Evolutionary conservation across 257 asterid species (phyloP).

Genomic region (Verbena officinalis): DNA sequence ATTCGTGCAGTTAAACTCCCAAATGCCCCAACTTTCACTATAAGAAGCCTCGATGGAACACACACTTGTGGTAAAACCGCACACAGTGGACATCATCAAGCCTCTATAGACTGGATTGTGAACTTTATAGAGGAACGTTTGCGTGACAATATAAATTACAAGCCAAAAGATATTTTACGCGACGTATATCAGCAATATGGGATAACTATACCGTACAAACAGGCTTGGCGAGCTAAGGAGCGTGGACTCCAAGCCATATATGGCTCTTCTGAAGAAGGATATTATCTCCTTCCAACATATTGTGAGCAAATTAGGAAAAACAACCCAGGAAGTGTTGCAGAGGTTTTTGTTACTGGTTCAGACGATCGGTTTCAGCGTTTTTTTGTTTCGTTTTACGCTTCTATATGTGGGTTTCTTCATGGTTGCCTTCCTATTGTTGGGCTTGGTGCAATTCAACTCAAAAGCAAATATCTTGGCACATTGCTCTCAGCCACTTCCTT

Average conservation of each 20-base stretch:
- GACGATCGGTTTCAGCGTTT: conserved; percentile 69
- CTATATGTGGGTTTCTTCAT: conserved; percentile 55
- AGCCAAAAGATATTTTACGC: conserved; percentile 75
- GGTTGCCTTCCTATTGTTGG: conserved; percentile 77
- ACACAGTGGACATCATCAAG: conserved; percentile 77
- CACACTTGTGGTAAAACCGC: conserved; percentile 72
- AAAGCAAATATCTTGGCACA: conserved; percentile 71
- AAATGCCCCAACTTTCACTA: conserved; percentile 61
- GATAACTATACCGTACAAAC: conserved; percentile 81
- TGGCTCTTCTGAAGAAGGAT: conserved; percentile 85
- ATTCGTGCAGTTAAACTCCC: conserved; percentile 85
- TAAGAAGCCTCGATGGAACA: conserved; percentile 62
- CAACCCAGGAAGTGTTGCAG: conserved; percentile 73
- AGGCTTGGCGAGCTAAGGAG: conserved; percentile 93
- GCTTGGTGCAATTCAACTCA: conserved; percentile 65
- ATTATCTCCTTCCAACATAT: conserved; percentile 64
- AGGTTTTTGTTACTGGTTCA: conserved; percentile 61
- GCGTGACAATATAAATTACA: conserved; percentile 70
- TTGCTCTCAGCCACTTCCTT: conserved; percentile 73
- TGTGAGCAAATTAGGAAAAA: conserved; percentile 62
- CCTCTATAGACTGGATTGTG: conserved; percentile 86
- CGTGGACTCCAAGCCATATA: conserved; percentile 81
- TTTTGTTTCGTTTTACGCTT: conserved; percentile 67
- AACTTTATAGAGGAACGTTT: conserved; percentile 70
- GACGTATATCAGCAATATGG: conserved; percentile 68